These are phyloP conservation scores for Whalleya microplaca DNA, from an alignment of 2,329 filamentous ascomycete genomes.

Conservation along the genomic window DNA sequence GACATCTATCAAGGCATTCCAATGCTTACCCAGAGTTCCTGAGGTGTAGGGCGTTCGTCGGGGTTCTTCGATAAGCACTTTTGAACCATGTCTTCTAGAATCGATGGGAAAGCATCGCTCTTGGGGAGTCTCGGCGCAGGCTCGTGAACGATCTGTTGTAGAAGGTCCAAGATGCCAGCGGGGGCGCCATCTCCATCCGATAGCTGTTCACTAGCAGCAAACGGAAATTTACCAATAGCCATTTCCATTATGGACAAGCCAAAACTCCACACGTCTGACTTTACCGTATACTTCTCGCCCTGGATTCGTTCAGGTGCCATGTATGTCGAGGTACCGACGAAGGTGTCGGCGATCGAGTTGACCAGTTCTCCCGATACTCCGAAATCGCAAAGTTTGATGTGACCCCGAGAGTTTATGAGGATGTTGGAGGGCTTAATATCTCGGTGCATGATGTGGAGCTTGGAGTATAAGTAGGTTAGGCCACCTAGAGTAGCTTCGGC, in stretches of 20 bases:
- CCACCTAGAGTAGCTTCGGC: constrained; percentile 93
- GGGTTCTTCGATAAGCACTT: constrained; percentile 93
- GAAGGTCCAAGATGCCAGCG: constrained; percentile 90
- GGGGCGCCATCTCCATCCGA: constrained; percentile 80
- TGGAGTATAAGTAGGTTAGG: constrained; percentile 91
- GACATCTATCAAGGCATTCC: background rate
- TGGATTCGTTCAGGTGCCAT: constrained; percentile 99
- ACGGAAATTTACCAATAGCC: constrained; percentile 96
- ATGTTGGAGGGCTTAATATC: constrained; percentile 99
- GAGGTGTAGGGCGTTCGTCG: constrained; percentile 85
- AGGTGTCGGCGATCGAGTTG: constrained; percentile 97
- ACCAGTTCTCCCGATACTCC: constrained; percentile 98
- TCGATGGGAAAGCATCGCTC: constrained; percentile 94
- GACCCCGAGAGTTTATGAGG: constrained; percentile 88
- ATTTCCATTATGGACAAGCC: constrained; percentile 95
- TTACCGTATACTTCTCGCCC: constrained; percentile 95
- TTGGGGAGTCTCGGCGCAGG: constrained; percentile 91
- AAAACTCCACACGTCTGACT: constrained; percentile 99
- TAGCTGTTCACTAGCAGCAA: constrained; percentile 73
- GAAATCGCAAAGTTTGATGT: constrained; percentile 98
- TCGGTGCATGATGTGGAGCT: constrained; percentile 97
- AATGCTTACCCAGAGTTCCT: constrained; percentile 81
- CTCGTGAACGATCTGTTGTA: constrained; percentile 98
- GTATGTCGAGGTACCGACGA: constrained; percentile 97
- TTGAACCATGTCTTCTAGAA: constrained; percentile 95